Evolutionary conservation across 768 basidiomycete species (phyloP).

Genomic region (Phaeolepiota aurea): DNA sequence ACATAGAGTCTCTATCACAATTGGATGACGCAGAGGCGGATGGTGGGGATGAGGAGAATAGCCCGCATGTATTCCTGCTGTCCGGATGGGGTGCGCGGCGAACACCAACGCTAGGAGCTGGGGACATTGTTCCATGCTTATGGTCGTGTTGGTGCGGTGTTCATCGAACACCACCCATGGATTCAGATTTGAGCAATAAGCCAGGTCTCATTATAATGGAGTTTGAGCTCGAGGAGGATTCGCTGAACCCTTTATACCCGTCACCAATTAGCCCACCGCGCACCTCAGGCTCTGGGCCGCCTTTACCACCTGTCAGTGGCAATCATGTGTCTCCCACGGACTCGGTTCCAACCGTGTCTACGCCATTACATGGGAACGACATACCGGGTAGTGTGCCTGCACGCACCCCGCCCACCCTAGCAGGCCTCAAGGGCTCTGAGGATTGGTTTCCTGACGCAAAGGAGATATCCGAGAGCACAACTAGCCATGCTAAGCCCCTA

Average conservation of each 20-base stretch:
- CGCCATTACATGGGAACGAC: neutral
- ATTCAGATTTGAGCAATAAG: slow-evolving; percentile 4
- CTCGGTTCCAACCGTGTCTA: neutral
- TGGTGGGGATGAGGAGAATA: slow-evolving; percentile 18
- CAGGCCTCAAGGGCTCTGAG: slow-evolving; percentile 13
- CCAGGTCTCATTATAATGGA: slow-evolving; percentile 56
- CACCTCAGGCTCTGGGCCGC: neutral
- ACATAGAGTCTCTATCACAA: slow-evolving; percentile 58
- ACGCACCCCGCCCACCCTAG: slow-evolving; percentile 2
- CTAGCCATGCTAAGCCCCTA: slow-evolving; percentile 56
- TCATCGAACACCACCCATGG: slow-evolving; percentile 38
- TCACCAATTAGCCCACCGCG: slow-evolving; percentile 9
- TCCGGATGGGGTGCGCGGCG: slow-evolving; percentile 67
- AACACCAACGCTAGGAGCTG: slow-evolving; percentile 17
- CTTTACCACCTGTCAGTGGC: neutral
- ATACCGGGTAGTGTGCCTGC: neutral
- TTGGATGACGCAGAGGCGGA: slow-evolving; percentile 32
- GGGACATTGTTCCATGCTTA: slow-evolving; percentile 24
- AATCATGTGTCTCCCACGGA: neutral
- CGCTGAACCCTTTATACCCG: slow-evolving; percentile 63
- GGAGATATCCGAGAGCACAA: slow-evolving; percentile 66
- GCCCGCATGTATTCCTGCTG: slow-evolving; percentile 60
- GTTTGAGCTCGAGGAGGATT: slow-evolving; percentile 70
- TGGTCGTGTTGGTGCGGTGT: slow-evolving; percentile 71
- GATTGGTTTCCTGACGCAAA: slow-evolving; percentile 42